Percentiles rank a stretch among this genome's conserved stretches.
These are phyloP conservation scores for Diaporthe ilicicola DNA, from an alignment of 2,329 filamentous ascomycete species.

Conservation along the genomic window DNA sequence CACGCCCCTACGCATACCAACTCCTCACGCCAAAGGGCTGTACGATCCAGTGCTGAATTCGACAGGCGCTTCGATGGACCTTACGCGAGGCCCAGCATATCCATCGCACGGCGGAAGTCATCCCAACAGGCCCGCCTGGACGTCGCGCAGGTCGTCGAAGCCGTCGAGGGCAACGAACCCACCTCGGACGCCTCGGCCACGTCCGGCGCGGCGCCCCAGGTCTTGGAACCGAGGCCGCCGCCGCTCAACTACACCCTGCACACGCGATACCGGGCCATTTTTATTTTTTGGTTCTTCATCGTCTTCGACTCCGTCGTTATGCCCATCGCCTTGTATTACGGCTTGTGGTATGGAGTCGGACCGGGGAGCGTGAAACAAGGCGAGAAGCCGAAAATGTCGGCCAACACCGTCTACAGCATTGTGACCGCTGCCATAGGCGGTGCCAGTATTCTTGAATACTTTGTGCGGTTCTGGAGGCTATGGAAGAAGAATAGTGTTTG, in stretches of 20 bases:
- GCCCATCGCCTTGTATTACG: constrained; percentile 62
- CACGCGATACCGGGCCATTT: constrained; percentile 52
- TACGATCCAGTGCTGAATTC: constrained; percentile 38
- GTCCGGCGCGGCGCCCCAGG: constrained; percentile 17
- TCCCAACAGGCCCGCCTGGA: constrained; percentile 19
- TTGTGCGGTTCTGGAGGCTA: constrained; percentile 59
- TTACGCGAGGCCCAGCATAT: constrained; percentile 38
- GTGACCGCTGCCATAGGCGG: constrained; percentile 61
- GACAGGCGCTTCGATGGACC: constrained; percentile 40
- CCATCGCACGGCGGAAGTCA: constrained; percentile 35
- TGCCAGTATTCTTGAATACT: constrained; percentile 62
- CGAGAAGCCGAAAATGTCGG: constrained; percentile 41
- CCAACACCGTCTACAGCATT: constrained; percentile 56
- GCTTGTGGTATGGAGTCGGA: constrained; percentile 51
- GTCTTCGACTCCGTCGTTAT: constrained; percentile 57
- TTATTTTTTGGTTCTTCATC: constrained; percentile 55
- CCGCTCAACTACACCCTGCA: constrained; percentile 47
- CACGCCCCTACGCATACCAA: constrained; percentile 24
- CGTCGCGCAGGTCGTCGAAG: constrained; percentile 2
- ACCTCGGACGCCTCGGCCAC: constrained; percentile 1
- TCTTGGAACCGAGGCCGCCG: constrained; percentile 32
- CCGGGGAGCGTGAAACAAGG: constrained; percentile 44
- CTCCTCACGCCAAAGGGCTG: constrained; percentile 22
- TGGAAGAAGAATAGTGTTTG: constrained; percentile 61
- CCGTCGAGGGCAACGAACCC: neutral